Percentiles rank a stretch among this genome's conserved stretches.
Conservation (phyloP, 164 flowering plant species). For the Vitis riparia region DNA sequence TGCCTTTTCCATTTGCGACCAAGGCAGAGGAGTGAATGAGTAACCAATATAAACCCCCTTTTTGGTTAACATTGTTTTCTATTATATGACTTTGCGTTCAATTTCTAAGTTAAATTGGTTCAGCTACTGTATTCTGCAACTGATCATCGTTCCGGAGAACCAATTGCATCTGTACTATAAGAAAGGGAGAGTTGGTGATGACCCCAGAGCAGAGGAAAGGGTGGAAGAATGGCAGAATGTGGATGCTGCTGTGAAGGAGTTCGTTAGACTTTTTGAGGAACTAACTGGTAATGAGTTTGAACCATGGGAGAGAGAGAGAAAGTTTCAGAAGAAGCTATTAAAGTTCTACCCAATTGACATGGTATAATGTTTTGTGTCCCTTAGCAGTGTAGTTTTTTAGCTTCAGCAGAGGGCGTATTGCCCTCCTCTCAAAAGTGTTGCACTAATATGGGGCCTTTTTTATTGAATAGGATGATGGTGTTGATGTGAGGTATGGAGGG, state of each 20-base stretch:
- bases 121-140: slow-evolving; percentile 71
- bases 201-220: slow-evolving; percentile 62
- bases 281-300: slow-evolving; percentile 76
- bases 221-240: slow-evolving; percentile 55
- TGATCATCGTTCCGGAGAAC: slow-evolving; percentile 57
- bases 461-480: slow-evolving; percentile 63
- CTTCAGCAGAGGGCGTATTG: neutral
- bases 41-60: slow-evolving; percentile 12
- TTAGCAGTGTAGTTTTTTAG: neutral
- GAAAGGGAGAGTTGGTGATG: slow-evolving; percentile 66
- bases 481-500: slow-evolving; percentile 75
- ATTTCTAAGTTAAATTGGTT: slow-evolving; percentile 7
- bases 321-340: slow-evolving; percentile 47
- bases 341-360: slow-evolving; percentile 75
- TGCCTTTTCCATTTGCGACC: slow-evolving; percentile 59
- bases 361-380: slow-evolving; percentile 26
- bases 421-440: too few species aligned
- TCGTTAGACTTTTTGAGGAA: slow-evolving; percentile 63
- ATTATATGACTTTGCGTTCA: neutral
- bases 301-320: slow-evolving; percentile 88
- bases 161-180: slow-evolving; percentile 62
- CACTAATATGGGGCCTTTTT: neutral
- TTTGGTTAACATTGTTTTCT: neutral
- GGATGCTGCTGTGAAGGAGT: slow-evolving; percentile 54
- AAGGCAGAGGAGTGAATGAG: slow-evolving; percentile 58